A percentile compares a stretch with the other conserved stretches of the same genome.
phyloP scores from a whole-genome alignment of 345 rosid genomes.

The Citrus unshiu region DNA sequence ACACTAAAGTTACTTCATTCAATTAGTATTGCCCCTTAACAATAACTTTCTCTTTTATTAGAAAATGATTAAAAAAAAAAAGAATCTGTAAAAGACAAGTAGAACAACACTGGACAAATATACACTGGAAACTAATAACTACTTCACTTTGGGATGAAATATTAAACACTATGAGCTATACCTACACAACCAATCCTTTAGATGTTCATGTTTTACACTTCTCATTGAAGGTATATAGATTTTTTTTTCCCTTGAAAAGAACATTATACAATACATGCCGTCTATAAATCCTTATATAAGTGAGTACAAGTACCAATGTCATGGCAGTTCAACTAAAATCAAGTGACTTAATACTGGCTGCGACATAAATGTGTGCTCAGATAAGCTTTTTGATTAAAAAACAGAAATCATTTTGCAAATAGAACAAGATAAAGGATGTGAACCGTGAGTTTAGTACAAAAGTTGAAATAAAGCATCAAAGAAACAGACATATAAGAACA shows the following conservation, averaged over 20 bases:
- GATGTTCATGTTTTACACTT: neutral
- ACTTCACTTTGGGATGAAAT: neutral
- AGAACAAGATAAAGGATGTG: neutral
- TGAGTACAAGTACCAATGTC: neutral
- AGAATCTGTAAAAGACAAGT: neutral
- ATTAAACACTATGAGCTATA: neutral
- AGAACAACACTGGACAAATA: neutral
- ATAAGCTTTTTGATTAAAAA: neutral
- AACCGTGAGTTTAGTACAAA: neutral
- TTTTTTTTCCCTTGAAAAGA: neutral
- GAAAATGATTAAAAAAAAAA: neutral
- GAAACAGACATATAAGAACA: neutral
- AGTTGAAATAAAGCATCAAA: neutral
- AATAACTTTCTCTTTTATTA: neutral
- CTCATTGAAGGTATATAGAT: neutral
- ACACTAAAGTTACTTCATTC: neutral
- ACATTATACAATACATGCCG: neutral
- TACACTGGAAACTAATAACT: neutral
- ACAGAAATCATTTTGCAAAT: neutral
- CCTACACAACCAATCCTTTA: neutral
- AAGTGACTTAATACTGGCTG: neutral
- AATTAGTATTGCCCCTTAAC: neutral
- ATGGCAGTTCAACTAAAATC: neutral
- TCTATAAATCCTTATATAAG: neutral
- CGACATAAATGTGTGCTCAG: neutral